Evolutionary conservation across 1,284 basidiomycete genomes (phyloP).

Genomic region (Boletus mariae): DNA sequence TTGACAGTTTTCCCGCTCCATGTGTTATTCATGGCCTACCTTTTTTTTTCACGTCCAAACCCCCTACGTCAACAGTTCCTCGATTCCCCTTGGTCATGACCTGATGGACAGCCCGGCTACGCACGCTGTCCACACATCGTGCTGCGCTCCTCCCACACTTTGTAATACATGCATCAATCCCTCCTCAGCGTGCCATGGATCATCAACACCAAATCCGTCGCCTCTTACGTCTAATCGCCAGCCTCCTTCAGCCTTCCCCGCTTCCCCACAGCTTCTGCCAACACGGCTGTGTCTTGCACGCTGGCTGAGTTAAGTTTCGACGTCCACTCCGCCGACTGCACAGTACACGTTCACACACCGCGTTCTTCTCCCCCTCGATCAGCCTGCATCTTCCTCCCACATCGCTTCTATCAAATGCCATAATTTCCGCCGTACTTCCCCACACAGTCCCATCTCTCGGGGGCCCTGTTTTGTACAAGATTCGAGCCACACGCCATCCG

Average conservation of each 20-base stretch:
- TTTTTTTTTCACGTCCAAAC: neutral
- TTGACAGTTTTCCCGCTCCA: slow-evolving; percentile 15
- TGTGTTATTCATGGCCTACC: slow-evolving; percentile 3
- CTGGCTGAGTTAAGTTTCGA: neutral
- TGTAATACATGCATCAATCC: neutral
- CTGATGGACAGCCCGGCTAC: neutral
- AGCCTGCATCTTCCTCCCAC: slow-evolving; percentile 21
- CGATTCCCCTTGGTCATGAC: neutral
- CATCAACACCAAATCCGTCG: slow-evolving; percentile 7
- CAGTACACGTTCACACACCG: slow-evolving; percentile 7
- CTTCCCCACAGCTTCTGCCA: slow-evolving; percentile 18
- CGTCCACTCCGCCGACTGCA: slow-evolving; percentile 6
- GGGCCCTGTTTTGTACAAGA: slow-evolving; percentile 5
- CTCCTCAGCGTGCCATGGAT: slow-evolving; percentile 1
- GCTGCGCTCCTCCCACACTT: neutral
- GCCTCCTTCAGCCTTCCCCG: slow-evolving; percentile 25
- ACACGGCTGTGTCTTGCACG: neutral
- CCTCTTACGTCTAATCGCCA: slow-evolving; percentile 9
- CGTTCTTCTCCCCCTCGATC: slow-evolving; percentile 17
- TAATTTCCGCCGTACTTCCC: slow-evolving; percentile 20
- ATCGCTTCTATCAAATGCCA: slow-evolving; percentile 19
- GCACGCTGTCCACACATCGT: neutral
- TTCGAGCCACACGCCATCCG: slow-evolving; percentile 1
- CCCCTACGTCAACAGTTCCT: neutral
- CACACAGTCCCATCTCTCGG: slow-evolving; percentile 9